These are phyloP conservation scores for Candida peoriensis DNA, from an alignment of 805 yeast species.

Conservation along the genomic window DNA sequence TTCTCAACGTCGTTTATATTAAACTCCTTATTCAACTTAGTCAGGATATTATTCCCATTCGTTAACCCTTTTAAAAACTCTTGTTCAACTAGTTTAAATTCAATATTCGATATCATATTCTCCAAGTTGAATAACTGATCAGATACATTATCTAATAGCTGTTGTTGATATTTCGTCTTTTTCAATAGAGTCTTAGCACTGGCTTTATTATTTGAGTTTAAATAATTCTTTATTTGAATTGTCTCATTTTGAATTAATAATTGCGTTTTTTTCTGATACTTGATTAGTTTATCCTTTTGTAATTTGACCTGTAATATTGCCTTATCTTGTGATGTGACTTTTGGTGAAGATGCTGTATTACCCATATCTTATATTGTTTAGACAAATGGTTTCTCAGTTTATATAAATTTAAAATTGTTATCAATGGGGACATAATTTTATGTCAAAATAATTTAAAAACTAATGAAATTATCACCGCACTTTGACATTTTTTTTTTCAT, in stretches of 20 bases:
- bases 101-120: conserved; percentile 71
- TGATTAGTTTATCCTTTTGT: conserved; percentile 80
- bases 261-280: conserved; percentile 53
- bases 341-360: conserved; percentile 24
- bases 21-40: conserved; percentile 73
- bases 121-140: conserved; percentile 79
- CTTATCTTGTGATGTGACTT: conserved; percentile 76
- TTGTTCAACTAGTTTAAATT: conserved; percentile 82
- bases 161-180: conserved; percentile 77
- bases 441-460: no score
- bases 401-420: no score
- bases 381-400: no score
- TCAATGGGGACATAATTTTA: no score
- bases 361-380: no score
- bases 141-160: conserved; percentile 62
- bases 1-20: conserved; percentile 72
- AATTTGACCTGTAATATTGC: conserved; percentile 83
- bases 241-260: conserved; percentile 57
- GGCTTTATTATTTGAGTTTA: conserved; percentile 26
- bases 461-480: no score
- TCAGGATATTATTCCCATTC: conserved; percentile 75
- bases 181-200: conserved; percentile 68
- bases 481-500: no score
- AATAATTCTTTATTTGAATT: conserved; percentile 25
- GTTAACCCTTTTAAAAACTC: conserved; percentile 77